phyloP scores from a whole-genome alignment of 2,329 filamentous ascomycete species.

The Diaporthe sp. region DNA sequence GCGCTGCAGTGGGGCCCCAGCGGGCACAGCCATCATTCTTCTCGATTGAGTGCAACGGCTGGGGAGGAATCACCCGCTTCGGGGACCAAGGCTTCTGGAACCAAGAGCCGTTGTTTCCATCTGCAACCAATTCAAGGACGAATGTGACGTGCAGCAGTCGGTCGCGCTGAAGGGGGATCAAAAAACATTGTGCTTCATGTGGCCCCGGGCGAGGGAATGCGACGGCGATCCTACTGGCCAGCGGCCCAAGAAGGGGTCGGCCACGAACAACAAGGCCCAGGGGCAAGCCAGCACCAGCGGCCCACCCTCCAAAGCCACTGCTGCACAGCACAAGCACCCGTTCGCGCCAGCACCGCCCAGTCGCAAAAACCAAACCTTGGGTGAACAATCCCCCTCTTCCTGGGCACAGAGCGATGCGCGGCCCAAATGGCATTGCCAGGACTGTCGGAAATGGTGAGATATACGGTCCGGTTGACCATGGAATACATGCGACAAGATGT shows the following conservation, averaged over 20 bases:
- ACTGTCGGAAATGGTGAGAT: background rate
- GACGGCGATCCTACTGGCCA: conserved; percentile 41
- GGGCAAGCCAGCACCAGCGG: conserved; percentile 20
- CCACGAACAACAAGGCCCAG: conserved; percentile 18
- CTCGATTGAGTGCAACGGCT: conserved; percentile 25
- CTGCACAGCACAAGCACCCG: conserved; percentile 10
- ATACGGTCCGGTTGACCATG: background rate
- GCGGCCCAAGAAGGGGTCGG: conserved; percentile 30
- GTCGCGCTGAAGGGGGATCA: conserved; percentile 14
- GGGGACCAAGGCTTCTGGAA: background rate
- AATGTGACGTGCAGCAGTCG: background rate
- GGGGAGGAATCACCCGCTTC: background rate
- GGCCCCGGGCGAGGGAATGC: conserved; percentile 34
- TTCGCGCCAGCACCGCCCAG: conserved; percentile 26
- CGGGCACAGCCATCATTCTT: conserved; percentile 17
- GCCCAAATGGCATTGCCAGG: background rate
- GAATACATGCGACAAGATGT: conserved; percentile 21
- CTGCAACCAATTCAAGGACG: conserved; percentile 2
- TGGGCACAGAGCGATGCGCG: conserved; percentile 24
- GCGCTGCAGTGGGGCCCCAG: conserved; percentile 25
- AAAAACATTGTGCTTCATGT: conserved; percentile 41
- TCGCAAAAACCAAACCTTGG: conserved; percentile 17
- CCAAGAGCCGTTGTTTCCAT: background rate
- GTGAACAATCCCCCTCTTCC: conserved; percentile 24
- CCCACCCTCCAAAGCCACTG: conserved; percentile 18